Conservation (phyloP, 2,329 filamentous ascomycete species). For the Pseudopyricularia cyperi region DNA sequence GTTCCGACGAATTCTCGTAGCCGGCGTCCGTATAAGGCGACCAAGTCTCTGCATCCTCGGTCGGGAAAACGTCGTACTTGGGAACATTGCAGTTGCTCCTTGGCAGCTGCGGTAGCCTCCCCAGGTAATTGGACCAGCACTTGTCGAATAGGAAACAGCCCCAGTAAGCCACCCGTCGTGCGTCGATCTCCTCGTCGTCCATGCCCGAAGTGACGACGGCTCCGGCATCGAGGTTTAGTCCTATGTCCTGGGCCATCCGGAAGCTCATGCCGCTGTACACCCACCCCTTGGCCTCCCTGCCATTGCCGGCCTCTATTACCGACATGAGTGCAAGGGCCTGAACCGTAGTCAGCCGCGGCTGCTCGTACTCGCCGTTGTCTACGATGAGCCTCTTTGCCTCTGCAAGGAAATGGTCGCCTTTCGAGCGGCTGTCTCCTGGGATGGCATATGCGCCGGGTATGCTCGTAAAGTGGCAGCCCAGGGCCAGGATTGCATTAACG, state of each 20-base stretch:
- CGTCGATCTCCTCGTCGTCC: constrained; percentile 76
- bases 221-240: constrained; percentile 72
- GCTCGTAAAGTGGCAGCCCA: constrained; percentile 87
- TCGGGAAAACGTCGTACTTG: constrained; percentile 81
- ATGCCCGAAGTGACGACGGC: constrained; percentile 45
- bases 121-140: constrained; percentile 96
- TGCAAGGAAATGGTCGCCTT: constrained; percentile 90
- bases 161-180: constrained; percentile 87
- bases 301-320: constrained; percentile 88
- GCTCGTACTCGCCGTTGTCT: constrained; percentile 87
- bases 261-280: constrained; percentile 98
- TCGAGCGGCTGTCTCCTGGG: constrained; percentile 65
- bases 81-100: constrained; percentile 69
- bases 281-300: constrained; percentile 90
- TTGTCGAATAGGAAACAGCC: constrained; percentile 98
- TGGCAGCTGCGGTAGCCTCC: constrained; percentile 76
- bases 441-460: constrained; percentile 58
- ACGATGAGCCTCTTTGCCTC: constrained; percentile 84
- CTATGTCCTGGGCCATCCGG: constrained; percentile 90
- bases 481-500: constrained; percentile 85
- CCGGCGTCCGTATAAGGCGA: constrained; percentile 79
- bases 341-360: constrained; percentile 75
- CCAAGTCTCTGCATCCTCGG: constrained; percentile 79
- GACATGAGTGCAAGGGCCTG: constrained; percentile 94
- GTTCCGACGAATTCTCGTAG: constrained; percentile 56